These are phyloP conservation scores for Malus hybrid DNA, from an alignment of 331 rosid species.

Conservation along the genomic window DNA sequence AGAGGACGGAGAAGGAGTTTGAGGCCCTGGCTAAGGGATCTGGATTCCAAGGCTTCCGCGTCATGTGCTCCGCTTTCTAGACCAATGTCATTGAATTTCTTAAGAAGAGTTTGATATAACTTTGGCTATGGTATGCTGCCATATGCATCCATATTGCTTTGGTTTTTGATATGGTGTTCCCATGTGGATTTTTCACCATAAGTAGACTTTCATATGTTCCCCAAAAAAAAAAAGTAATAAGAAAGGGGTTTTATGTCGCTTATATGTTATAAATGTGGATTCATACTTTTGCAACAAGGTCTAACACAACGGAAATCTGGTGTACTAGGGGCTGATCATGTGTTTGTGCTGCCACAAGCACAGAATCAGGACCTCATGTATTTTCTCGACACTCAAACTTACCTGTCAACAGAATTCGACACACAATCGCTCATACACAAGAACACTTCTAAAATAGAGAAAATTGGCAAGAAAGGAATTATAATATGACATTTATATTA, in stretches of 20 bases:
- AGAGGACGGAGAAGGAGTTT: slow-evolving; percentile 80
- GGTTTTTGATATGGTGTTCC: slow-evolving; percentile 15
- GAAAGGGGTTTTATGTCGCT: no score
- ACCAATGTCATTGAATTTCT: slow-evolving; percentile 68
- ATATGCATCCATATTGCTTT: background rate
- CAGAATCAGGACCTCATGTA: background rate
- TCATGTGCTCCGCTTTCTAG: slow-evolving; percentile 53
- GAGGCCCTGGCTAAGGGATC: slow-evolving; percentile 67
- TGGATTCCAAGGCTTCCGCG: slow-evolving; percentile 66
- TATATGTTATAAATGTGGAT: no score
- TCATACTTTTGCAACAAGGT: no score
- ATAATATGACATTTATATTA: background rate
- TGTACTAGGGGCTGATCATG: no score
- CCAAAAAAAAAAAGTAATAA: no score
- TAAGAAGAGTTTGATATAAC: slow-evolving; percentile 21
- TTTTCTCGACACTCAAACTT: background rate
- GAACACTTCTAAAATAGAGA: background rate
- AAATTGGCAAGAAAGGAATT: background rate
- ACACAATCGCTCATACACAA: background rate
- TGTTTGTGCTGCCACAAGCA: background rate
- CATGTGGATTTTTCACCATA: background rate
- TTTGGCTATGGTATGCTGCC: background rate
- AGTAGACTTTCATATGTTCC: background rate
- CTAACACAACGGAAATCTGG: no score
- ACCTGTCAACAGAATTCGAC: no score